Base-by-base conservation (phyloP, 306 rosid species). In the Cucumis melo region DNA sequence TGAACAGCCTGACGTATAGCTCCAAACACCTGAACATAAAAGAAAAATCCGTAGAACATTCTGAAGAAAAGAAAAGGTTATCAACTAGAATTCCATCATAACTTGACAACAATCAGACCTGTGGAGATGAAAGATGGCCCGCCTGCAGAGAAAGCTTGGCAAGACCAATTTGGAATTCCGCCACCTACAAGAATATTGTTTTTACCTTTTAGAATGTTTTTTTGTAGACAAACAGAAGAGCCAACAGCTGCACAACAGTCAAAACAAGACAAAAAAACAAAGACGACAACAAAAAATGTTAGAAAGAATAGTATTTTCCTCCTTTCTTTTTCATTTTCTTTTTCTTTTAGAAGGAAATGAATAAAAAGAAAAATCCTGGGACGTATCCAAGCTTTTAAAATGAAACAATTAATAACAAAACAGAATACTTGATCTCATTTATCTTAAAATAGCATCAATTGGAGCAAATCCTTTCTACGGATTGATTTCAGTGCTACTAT, bases 131-230 rank as follows among this genome's bases (percentile, higher is more conserved):
- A 74, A 93, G 90, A 85, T 93, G 85, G 38, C 92, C 97, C 19
- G 94, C 85, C 76, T 67, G 80, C 81, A 89, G 82, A 83, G 98
- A 96, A 82, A 93, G 97, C 90, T 88, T 87, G 42, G 92, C 81
- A 27, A 93, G 97, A 57, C 98, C 98, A 77, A 93, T 84, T 87
- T 93, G 98, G 76, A 93, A 93, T 82, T 93, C 96, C 42, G 92
- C 89, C 84, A 93, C 85, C 98, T 93, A 89, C 87, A 86, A 81
- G 6, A 50, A 74, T 61, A 58, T 32, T 24, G 29, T 58, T 21
- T 71, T 41, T 50, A 50, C 53, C 56, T 74, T 27, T 76, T 9
- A 77, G 79, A 60, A 76, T 8, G 13, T 50, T 50, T 23, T 42
- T 16, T 17, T 32, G 51, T n/a, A 13, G 27, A n/a, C 14, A 66